Evolutionary conservation across 495 filamentous ascomycete species (phyloP).

Genomic region (Neurospora sp.): DNA sequence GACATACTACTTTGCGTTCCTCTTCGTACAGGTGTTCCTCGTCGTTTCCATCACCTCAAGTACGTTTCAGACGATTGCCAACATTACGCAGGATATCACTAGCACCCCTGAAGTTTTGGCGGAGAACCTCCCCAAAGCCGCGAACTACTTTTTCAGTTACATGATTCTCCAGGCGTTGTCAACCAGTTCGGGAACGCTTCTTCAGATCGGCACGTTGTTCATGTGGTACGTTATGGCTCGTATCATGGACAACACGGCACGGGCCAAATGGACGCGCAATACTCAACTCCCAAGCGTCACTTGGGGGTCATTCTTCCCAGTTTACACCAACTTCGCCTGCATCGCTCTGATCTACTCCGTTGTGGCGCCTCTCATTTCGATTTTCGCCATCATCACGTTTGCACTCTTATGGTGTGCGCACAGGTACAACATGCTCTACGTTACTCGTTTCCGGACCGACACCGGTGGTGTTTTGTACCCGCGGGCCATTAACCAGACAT

Average conservation of each 20-base stretch:
- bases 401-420: conserved; percentile 91
- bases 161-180: conserved; percentile 91
- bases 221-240: conserved; percentile 74
- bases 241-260: conserved; percentile 74
- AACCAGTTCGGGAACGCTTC: conserved; percentile 77
- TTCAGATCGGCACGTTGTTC: conserved; percentile 70
- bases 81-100: conserved; percentile 46
- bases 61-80: conserved; percentile 54
- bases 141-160: conserved; percentile 98
- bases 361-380: conserved; percentile 78
- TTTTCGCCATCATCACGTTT: conserved; percentile 94
- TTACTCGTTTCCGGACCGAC: conserved; percentile 82
- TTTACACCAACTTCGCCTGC: conserved; percentile 90
- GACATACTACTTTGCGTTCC: conserved; percentile 86
- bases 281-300: conserved; percentile 66
- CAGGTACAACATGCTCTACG: conserved; percentile 93
- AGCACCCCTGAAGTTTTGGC: conserved; percentile 66
- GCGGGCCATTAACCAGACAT: conserved; percentile 89
- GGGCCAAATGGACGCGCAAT: conserved; percentile 81
- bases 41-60: conserved; percentile 85
- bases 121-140: conserved; percentile 71
- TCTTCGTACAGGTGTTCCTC: conserved; percentile 92
- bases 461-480: conserved; percentile 93
- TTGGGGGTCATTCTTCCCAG: conserved; percentile 92
- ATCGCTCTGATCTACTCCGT: conserved; percentile 91